phyloP scores from a whole-genome alignment of 768 basidiomycete genomes.

The Termitomyces sp. region DNA sequence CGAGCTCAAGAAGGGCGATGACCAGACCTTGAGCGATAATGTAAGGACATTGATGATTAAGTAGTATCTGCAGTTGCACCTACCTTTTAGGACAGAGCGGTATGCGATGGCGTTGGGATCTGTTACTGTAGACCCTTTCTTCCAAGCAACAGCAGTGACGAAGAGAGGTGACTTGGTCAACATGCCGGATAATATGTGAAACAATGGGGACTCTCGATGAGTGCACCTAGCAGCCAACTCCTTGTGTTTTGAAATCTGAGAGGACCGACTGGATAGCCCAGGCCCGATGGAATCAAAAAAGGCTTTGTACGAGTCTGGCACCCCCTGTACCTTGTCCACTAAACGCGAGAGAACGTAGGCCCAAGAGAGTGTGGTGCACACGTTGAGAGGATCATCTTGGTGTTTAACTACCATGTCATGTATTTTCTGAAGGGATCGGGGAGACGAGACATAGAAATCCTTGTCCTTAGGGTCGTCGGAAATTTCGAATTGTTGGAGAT shows the following conservation, averaged over 20 bases:
- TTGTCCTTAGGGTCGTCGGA: conserved; percentile 41
- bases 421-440: conserved; percentile 55
- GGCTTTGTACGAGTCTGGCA: conserved; percentile 46
- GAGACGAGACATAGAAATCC: conserved; percentile 55
- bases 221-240: conserved; percentile 57
- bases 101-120: conserved; percentile 77
- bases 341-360: conserved; percentile 72
- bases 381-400: conserved; percentile 52
- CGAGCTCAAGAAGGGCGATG: conserved; percentile 66
- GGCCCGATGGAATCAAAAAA: conserved; percentile 52
- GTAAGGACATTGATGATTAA: not conserved
- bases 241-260: conserved; percentile 48
- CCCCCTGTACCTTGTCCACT: conserved; percentile 40
- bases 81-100: conserved; percentile 83
- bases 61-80: conserved; percentile 6
- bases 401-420: conserved; percentile 63
- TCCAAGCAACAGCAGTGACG: conserved; percentile 68
- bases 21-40: conserved; percentile 55
- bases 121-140: conserved; percentile 57
- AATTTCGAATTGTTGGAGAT: conserved; percentile 44
- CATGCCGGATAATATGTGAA: conserved; percentile 48
- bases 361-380: conserved; percentile 78
- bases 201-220: conserved; percentile 53
- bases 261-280: conserved; percentile 26
- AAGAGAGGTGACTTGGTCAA: conserved; percentile 71